A percentile compares a stretch with the other conserved stretches of the same genome.
Evolutionary conservation across 2,329 filamentous ascomycete genomes (phyloP).

Genomic region (Penicillium hordei): DNA sequence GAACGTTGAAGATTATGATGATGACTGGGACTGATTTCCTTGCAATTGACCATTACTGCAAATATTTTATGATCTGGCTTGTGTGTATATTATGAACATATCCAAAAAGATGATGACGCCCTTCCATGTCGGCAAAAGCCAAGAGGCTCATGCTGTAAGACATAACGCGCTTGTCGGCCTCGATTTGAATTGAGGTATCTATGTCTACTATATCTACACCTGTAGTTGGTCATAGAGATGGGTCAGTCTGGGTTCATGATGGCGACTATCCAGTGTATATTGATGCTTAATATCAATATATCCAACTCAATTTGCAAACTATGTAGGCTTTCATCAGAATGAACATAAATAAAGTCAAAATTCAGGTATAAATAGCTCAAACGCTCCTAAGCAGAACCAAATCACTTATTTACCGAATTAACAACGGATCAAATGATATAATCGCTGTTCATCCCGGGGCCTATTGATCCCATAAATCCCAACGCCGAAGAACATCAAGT

Average conservation of each 20-base stretch:
- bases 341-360: neutral
- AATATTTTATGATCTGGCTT: constrained; percentile 19
- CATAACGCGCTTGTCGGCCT: neutral
- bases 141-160: neutral
- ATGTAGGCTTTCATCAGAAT: neutral
- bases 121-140: neutral
- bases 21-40: constrained; percentile 57
- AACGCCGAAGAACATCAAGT: constrained; percentile 9
- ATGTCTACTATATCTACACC: neutral
- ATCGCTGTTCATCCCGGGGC: neutral
- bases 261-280: neutral
- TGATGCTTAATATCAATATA: neutral
- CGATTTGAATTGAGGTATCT: neutral
- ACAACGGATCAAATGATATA: neutral
- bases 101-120: constrained; percentile 3
- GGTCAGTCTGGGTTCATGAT: neutral
- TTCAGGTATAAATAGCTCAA: neutral
- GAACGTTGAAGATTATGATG: constrained; percentile 51
- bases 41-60: constrained; percentile 10
- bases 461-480: neutral
- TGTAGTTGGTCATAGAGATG: neutral
- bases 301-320: neutral
- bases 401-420: neutral
- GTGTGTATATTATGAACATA: constrained; percentile 25
- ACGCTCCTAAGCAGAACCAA: neutral